These are phyloP conservation scores for Phytophthora multivora DNA, from an alignment of 352 stramenopile genomes.

Conservation along the genomic window DNA sequence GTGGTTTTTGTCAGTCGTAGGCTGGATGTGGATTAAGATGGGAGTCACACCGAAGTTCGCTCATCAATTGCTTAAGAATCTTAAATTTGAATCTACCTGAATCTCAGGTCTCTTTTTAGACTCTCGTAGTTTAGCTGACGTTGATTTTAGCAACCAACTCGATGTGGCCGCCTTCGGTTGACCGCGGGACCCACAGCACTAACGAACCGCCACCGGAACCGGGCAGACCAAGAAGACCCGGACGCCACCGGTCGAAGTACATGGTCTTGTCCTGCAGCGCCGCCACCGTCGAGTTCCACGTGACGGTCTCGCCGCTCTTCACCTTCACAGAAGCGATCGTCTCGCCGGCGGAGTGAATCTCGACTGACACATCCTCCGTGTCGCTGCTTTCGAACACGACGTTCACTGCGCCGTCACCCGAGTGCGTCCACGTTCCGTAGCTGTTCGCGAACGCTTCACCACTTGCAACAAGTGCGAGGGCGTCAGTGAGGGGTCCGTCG, in stretches of 20 bases:
- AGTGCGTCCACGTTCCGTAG: slow-evolving; percentile 43
- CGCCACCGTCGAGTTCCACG: slow-evolving; percentile 42
- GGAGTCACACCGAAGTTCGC: too few relatives aligned
- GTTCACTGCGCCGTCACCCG: slow-evolving; percentile 35
- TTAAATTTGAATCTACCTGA: neutral
- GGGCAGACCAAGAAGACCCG: slow-evolving; percentile 41
- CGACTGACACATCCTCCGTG: slow-evolving; percentile 44
- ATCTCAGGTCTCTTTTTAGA: neutral
- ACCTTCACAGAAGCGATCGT: slow-evolving; percentile 43
- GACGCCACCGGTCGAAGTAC: slow-evolving; percentile 62
- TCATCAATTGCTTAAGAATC: neutral
- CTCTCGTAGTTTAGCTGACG: slow-evolving; percentile 41
- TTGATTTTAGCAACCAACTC: slow-evolving; percentile 50
- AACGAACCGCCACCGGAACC: slow-evolving; percentile 51
- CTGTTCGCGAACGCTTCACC: slow-evolving; percentile 45
- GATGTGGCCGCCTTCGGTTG: slow-evolving; percentile 36
- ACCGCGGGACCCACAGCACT: slow-evolving; percentile 45
- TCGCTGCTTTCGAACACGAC: slow-evolving; percentile 49
- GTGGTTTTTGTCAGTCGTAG: slow-evolving; percentile 1
- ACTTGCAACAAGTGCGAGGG: slow-evolving; percentile 41
- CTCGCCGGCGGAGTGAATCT: slow-evolving; percentile 46
- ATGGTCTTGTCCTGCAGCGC: slow-evolving; percentile 52
- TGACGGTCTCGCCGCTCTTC: slow-evolving; percentile 34
- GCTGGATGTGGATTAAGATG: too few relatives aligned
- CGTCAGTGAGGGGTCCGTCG: slow-evolving; percentile 38